phyloP scores from a whole-genome alignment of 2,329 filamentous ascomycete genomes.

The Zymoseptoria brevis region DNA sequence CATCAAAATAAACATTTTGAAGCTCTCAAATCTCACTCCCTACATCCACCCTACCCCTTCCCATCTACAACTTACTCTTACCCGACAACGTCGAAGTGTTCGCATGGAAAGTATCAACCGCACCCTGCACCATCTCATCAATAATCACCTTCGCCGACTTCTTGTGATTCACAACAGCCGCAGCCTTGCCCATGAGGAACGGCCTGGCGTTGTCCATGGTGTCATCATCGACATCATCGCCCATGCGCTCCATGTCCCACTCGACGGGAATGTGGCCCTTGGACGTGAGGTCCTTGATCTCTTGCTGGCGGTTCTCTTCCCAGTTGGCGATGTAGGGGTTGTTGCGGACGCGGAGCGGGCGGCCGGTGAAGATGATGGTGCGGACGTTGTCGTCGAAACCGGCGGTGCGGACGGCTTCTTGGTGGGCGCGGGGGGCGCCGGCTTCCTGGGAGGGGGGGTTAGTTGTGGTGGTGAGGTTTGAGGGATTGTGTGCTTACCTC shows the following conservation, averaged over 20 bases:
- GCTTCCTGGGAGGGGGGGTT: conserved; percentile 52
- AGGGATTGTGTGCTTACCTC: conserved; percentile 38
- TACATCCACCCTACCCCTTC: background rate
- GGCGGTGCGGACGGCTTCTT: conserved; percentile 87
- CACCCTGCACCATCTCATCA: conserved; percentile 85
- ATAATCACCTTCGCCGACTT: conserved; percentile 86
- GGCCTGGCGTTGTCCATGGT: conserved; percentile 85
- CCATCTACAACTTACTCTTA: conserved; percentile 31
- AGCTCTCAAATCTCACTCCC: background rate
- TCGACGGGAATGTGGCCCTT: conserved; percentile 93
- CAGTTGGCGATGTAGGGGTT: conserved; percentile 94
- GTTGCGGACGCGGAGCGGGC: conserved; percentile 84
- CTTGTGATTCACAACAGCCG: conserved; percentile 86
- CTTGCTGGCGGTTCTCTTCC: conserved; percentile 81
- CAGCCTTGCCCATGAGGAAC: conserved; percentile 93
- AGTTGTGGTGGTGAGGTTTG: conserved; percentile 1
- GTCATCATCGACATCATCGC: conserved; percentile 62
- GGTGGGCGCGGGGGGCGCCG: conserved; percentile 84
- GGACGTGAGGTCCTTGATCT: conserved; percentile 85
- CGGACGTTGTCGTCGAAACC: conserved; percentile 93
- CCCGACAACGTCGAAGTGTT: conserved; percentile 23
- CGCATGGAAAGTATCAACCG: conserved; percentile 34
- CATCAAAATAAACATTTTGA: background rate
- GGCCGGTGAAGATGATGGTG: conserved; percentile 97
- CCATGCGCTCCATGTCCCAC: conserved; percentile 80